phyloP scores from a whole-genome alignment of 2,329 filamentous ascomycete species.

The Aspergillus sp. region DNA sequence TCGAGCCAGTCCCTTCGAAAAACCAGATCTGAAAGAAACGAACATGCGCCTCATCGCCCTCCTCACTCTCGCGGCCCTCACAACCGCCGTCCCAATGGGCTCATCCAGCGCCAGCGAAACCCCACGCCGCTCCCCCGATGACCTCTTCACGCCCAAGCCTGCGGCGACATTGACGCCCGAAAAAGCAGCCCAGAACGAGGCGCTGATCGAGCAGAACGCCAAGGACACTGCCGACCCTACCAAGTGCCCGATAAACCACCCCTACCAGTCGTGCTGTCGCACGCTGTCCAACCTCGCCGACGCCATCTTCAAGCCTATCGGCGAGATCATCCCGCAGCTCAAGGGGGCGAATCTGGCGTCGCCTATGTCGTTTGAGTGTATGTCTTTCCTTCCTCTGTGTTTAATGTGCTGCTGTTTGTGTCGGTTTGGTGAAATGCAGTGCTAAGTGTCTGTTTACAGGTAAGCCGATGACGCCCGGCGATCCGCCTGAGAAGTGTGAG shows the following conservation, averaged over 20 bases:
- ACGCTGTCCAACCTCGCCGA: conserved; percentile 16
- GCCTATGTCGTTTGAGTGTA: conserved; percentile 25
- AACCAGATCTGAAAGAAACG: background rate
- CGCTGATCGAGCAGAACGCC: conserved; percentile 6
- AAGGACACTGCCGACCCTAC: conserved; percentile 12
- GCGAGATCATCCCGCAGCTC: conserved; percentile 20
- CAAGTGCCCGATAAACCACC: conserved; percentile 20
- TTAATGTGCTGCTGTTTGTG: background rate
- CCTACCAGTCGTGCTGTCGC: conserved; percentile 27
- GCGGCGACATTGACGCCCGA: background rate
- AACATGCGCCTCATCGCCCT: background rate
- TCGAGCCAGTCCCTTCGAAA: no score
- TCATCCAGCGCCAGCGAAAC: conserved; percentile 1
- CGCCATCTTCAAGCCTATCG: conserved; percentile 15
- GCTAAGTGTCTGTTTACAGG: background rate
- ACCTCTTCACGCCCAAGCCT: background rate
- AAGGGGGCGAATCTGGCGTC: conserved; percentile 21
- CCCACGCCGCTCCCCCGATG: background rate
- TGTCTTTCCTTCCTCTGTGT: conserved; percentile 5
- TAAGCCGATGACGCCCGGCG: background rate
- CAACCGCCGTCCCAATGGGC: conserved; percentile 7
- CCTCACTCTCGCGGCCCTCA: conserved; percentile 5
- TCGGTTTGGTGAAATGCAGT: background rate
- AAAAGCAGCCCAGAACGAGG: background rate
- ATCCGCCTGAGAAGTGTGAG: background rate